Evolutionary conservation across 306 rosid species (phyloP).

Genomic region (Cucurbita pepo): DNA sequence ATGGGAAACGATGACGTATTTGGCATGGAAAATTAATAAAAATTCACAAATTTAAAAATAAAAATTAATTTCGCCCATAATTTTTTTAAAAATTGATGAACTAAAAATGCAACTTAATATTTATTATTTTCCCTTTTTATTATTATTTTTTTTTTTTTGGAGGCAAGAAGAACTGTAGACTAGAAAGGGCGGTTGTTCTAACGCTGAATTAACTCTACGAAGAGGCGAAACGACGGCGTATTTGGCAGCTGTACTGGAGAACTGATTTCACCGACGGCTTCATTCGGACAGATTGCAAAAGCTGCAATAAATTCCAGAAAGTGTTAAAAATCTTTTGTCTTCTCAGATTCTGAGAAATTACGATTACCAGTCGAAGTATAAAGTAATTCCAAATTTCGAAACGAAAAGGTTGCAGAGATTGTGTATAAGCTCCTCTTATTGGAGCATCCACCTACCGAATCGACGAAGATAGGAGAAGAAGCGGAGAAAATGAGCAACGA

Average conservation of each 20-base stretch:
- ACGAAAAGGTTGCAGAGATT: not conserved
- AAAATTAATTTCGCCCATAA: no score
- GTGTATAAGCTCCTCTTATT: not conserved
- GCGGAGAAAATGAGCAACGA: slow-evolving; percentile 42
- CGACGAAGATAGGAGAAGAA: not conserved
- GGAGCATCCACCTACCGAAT: not conserved
- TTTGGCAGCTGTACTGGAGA: not conserved
- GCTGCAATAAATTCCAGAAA: not conserved
- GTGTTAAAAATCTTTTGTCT: not conserved
- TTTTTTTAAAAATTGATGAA: no score
- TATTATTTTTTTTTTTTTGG: not conserved
- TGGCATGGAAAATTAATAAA: no score
- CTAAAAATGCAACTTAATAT: not conserved
- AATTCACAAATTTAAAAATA: no score
- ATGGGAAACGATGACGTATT: no score
- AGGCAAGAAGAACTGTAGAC: not conserved
- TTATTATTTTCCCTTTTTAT: no score
- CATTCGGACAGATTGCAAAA: not conserved
- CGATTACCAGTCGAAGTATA: not conserved
- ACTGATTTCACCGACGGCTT: not conserved
- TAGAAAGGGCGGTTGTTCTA: not conserved
- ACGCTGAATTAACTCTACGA: not conserved
- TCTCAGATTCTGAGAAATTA: not conserved
- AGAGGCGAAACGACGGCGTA: not conserved
- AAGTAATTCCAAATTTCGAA: not conserved